Conservation (phyloP, 2,329 filamentous ascomycete genomes). For the Periconia macrospinosa region DNA sequence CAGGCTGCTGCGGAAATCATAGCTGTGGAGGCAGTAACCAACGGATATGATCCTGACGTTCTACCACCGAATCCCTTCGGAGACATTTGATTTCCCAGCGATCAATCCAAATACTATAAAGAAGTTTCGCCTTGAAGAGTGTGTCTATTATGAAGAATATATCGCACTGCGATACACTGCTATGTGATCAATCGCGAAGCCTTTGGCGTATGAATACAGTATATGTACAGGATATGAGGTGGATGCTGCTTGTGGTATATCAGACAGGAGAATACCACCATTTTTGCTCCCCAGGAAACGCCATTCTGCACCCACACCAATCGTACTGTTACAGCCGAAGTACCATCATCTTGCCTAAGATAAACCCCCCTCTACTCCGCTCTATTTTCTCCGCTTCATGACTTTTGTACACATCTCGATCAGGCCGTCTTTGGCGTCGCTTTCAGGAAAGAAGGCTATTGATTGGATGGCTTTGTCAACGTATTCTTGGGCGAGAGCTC, state of each 20-base stretch:
- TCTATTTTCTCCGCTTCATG: conserved; percentile 80
- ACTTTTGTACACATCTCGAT: conserved; percentile 94
- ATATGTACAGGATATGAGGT: conserved; percentile 7
- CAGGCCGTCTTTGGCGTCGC: conserved; percentile 88
- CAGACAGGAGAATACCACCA: not conserved
- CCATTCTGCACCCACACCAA: not conserved
- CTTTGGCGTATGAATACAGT: conserved; percentile 3
- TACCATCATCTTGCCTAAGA: not conserved
- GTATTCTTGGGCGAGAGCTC: conserved; percentile 87
- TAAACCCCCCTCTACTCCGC: not conserved
- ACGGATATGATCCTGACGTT: conserved; percentile 21
- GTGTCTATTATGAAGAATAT: not conserved
- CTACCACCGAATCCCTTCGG: conserved; percentile 25
- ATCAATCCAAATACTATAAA: not conserved
- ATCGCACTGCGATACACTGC: not conserved
- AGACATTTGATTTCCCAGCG: not conserved
- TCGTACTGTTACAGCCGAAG: conserved; percentile 1
- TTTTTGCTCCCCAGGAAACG: not conserved
- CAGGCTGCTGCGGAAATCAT: not conserved
- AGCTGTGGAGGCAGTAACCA: conserved; percentile 2
- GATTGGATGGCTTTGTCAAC: conserved; percentile 83
- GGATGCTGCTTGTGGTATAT: not conserved
- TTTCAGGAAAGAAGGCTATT: conserved; percentile 85
- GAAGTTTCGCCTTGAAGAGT: not conserved
- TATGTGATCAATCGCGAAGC: not conserved